Evolutionary conservation across 2,329 filamentous ascomycete genomes (phyloP).

Genomic region (Xylaria sp.): DNA sequence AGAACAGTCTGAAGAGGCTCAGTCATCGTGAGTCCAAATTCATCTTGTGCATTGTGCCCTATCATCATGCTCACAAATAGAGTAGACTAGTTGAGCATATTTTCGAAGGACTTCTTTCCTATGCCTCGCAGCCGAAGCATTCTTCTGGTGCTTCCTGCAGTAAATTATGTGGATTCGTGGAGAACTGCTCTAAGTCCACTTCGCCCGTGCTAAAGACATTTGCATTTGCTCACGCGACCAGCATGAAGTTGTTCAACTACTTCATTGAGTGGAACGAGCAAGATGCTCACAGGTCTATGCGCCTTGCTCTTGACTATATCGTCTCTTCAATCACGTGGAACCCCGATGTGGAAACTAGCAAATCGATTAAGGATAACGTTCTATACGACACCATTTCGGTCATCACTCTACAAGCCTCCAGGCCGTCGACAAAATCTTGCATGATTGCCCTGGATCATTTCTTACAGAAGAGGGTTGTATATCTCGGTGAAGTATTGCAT

Average conservation of each 20-base stretch:
- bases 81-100: constrained; percentile 54
- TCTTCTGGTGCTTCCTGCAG: constrained; percentile 68
- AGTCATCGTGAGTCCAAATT: constrained; percentile 44
- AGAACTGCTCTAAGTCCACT: constrained; percentile 65
- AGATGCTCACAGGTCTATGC: constrained; percentile 72
- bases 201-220: constrained; percentile 58
- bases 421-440: constrained; percentile 74
- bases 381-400: constrained; percentile 67
- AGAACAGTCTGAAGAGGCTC: constrained; percentile 42
- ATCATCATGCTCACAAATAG: constrained; percentile 35
- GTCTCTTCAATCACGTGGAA: constrained; percentile 63
- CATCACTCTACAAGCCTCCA: constrained; percentile 69
- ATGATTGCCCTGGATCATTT: constrained; percentile 75
- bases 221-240: constrained; percentile 63
- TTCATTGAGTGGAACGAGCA: constrained; percentile 76
- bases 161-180: constrained; percentile 71
- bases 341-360: constrained; percentile 54
- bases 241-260: constrained; percentile 66
- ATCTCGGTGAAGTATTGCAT: constrained; percentile 57
- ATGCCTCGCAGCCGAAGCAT: constrained; percentile 65
- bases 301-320: constrained; percentile 69
- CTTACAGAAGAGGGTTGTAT: constrained; percentile 68
- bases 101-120: constrained; percentile 61
- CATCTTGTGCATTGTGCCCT: neutral
- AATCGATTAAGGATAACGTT: constrained; percentile 58